A percentile compares a stretch with the other conserved stretches of the same genome.
Conservation (phyloP, 306 rosid species). For the Castanea mollissima region DNA sequence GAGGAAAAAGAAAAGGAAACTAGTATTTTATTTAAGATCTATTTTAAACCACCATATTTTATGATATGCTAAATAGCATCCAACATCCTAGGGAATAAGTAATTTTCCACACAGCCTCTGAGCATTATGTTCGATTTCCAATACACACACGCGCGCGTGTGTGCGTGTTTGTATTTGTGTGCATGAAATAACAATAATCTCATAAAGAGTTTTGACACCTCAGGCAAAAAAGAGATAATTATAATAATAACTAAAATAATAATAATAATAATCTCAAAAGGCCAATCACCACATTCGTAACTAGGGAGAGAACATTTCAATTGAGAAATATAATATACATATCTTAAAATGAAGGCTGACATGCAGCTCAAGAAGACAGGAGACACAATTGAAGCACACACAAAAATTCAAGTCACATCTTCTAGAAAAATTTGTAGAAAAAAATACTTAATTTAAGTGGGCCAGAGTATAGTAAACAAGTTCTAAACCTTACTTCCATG, state of each 20-base stretch:
- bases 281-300: not conserved
- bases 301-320: not conserved
- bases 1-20: not conserved
- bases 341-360: not conserved
- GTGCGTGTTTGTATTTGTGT: not conserved
- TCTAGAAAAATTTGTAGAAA: not conserved
- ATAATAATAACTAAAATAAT: too few species aligned
- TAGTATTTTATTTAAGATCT: not conserved
- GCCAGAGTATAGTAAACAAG: constrained; percentile 20
- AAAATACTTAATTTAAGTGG: not conserved
- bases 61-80: constrained; percentile 9
- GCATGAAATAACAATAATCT: not conserved
- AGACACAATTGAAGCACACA: not conserved
- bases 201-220: not conserved
- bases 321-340: not conserved
- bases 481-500: constrained; percentile 78
- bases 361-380: not conserved
- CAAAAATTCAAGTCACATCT: not conserved
- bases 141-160: too few species aligned
- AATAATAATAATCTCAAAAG: not conserved
- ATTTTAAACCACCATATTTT: not conserved
- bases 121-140: not conserved
- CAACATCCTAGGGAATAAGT: not conserved
- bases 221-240: not conserved
- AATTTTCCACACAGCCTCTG: not conserved